Conservation (phyloP, 2,329 filamentous ascomycete species). For the Claviceps paspali region DNA sequence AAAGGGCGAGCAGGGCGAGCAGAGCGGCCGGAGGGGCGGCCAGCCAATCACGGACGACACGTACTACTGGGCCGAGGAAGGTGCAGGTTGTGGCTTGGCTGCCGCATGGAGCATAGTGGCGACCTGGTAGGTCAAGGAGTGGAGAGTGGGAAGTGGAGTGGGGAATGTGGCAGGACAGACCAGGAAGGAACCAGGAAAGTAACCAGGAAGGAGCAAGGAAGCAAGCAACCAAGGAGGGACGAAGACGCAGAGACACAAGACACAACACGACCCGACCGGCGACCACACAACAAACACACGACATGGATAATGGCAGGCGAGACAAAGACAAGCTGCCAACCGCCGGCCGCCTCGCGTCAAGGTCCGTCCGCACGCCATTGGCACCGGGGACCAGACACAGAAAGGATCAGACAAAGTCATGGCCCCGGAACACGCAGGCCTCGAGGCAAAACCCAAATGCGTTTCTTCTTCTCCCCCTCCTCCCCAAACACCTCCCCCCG, state of each 20-base stretch:
- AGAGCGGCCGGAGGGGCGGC: neutral
- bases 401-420: neutral
- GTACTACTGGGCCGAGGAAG: neutral
- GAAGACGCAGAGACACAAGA: too few species aligned
- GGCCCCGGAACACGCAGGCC: neutral
- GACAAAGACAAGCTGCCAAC: neutral
- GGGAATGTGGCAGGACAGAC: too few species aligned
- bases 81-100: slow-evolving; percentile 15
- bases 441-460: neutral
- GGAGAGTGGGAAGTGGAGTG: too few species aligned
- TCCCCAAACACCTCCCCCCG: slow-evolving; percentile 2
- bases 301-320: too few species aligned
- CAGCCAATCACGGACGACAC: neutral
- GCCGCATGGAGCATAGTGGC: slow-evolving; percentile 16
- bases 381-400: neutral
- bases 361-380: neutral
- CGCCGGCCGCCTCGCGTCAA: too few species aligned
- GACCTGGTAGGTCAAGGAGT: neutral
- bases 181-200: too few species aligned
- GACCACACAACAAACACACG: too few species aligned
- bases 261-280: too few species aligned
- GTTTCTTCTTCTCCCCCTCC: slow-evolving; percentile 1
- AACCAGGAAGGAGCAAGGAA: too few species aligned
- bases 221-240: too few species aligned
- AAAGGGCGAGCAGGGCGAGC: neutral